Conservation (phyloP, 1,284 basidiomycete species). For the Irpex rosettiformis region DNA sequence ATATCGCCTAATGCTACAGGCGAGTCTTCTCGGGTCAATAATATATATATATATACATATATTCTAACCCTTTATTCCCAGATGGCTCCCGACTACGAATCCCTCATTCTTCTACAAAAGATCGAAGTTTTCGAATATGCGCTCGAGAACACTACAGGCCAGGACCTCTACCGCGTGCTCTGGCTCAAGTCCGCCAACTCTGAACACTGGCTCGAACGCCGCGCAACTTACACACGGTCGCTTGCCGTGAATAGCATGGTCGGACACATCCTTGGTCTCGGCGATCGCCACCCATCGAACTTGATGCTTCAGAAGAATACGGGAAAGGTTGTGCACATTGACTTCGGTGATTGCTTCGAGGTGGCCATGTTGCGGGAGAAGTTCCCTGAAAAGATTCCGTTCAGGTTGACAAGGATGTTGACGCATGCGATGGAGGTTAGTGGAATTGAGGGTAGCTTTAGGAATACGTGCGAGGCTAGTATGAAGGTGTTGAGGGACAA, state of each 20-base stretch:
- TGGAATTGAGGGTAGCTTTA: conserved; percentile 97
- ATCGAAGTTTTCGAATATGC: conserved; percentile 99
- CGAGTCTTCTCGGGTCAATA: conserved; percentile 29
- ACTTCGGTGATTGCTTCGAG: conserved; percentile 96
- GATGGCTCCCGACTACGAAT: conserved; percentile 99
- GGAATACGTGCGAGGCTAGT: conserved; percentile 93
- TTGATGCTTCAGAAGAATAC: conserved; percentile 89
- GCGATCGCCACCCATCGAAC: conserved; percentile 99
- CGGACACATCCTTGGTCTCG: conserved; percentile 95
- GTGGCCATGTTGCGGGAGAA: conserved; percentile 96
- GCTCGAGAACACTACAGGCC: conserved; percentile 97
- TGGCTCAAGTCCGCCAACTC: conserved; percentile 97
- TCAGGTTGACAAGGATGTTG: conserved; percentile 97
- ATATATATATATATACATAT: too few species aligned
- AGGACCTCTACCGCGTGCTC: conserved; percentile 97
- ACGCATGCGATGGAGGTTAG: conserved; percentile 99
- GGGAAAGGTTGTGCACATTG: conserved; percentile 92
- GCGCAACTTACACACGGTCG: conserved; percentile 95
- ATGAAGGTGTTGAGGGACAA: conserved; percentile 97
- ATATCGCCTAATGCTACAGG: conserved; percentile 96
- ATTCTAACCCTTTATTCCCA: too few species aligned
- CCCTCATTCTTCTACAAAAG: conserved; percentile 92
- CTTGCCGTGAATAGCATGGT: conserved; percentile 97
- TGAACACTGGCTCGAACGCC: conserved; percentile 96
- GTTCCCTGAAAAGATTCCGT: conserved; percentile 98